Base-by-base conservation (phyloP, 2,329 filamentous ascomycete genomes). In the Scedosporium dehoogii region DNA sequence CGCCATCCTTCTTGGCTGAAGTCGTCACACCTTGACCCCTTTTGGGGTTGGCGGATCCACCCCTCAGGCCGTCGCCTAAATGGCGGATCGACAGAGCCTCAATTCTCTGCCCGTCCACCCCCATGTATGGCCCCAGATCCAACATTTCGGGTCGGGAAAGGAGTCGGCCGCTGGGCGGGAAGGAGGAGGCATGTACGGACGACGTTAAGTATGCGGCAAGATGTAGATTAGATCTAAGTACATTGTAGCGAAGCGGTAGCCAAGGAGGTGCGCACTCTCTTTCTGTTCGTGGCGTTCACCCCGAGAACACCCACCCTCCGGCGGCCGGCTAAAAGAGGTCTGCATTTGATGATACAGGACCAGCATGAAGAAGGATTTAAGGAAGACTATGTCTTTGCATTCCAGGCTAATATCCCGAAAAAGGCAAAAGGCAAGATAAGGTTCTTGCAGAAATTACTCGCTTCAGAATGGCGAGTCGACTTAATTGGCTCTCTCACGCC, bases 1-100 rank as follows among this genome's bases (percentile, higher is more conserved):
- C 3, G 44, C 2, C 3, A 48, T 21, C 6, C 21, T 12, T 27
- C 23, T 25, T 27, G 51, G 21, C 23, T 48, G 21, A n/a, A 48
- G 44, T 18, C 44, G 44, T 48, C 44, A 48, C n/a, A 23, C 2
- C 2, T 5, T 12, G 44, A n/a, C 2, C n/a, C n/a, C 6, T 6
- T 21, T n/a, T 16, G 12, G 6, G 51, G 51, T 55, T 23, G 29
- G 23, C 18, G 51, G 51, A 55, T 27, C 51, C 51, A 27, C 23
- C 51, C 23, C 23, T 23, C 7, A 10, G 10, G 18, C 21, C 18
- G 18, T 25, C 18, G 51, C 51, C 51, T 55, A 55, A 55, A 55
- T 55, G 21, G 51, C 51, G 51, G 51, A 55, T 55, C 51, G 51
- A 55, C 51, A 55, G 51, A 55, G 51, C 51, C 51, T 55, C 51